Base-by-base conservation (phyloP, 1,284 basidiomycete genomes). In the Lentinus polychrous region DNA sequence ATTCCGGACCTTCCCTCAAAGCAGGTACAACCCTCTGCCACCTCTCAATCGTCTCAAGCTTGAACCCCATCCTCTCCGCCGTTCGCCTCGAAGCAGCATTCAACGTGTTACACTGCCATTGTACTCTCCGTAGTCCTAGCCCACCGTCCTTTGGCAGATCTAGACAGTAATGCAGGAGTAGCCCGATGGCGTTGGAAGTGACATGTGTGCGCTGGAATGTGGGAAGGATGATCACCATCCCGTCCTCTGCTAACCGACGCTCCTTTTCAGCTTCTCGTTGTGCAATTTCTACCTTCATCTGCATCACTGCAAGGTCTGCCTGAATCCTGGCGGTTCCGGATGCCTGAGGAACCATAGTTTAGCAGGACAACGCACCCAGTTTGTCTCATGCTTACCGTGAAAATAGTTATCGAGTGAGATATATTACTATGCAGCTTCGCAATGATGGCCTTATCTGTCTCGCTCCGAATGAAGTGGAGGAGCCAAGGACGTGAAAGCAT, bases 131-230 rank as follows among this genome's bases (percentile, higher is more conserved):
- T 38, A 89, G 61, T 0, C 81, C 82, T 1, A 86, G 66, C 1
- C 76, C 78, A 2, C 54, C 57, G 4, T 65, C 64, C 2, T 58
- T 55, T 0, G 76, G 75, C 4, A 72, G 57, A 27, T 80, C 72
- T 23, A 87, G 68, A n/a, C 68, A 62, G 54, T 78, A 81, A 18
- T 70, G 71, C 43, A 87, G 60, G 18, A 88, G 61, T 10, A 86
- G 61, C 0, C 79, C 78, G 31, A 79, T 68, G 0, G 82, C 76
- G 58, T 85, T 80, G 8, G 78, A 72, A 6, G 74, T 68, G 45
- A 89, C 75, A 55, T 85, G 78, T 2, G 79, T 83, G 32, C 78
- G 69, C 51, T 85, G 83, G 61, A 81, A 86, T 1, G 61, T 60
- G 2, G 79, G 81, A 7, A 81, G 66, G 27, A 10, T 27, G 38